Percentiles rank a stretch among this genome's conserved stretches.
These are phyloP conservation scores for Daldinia vernicosa DNA, from an alignment of 495 filamentous ascomycete species.

Conservation along the genomic window DNA sequence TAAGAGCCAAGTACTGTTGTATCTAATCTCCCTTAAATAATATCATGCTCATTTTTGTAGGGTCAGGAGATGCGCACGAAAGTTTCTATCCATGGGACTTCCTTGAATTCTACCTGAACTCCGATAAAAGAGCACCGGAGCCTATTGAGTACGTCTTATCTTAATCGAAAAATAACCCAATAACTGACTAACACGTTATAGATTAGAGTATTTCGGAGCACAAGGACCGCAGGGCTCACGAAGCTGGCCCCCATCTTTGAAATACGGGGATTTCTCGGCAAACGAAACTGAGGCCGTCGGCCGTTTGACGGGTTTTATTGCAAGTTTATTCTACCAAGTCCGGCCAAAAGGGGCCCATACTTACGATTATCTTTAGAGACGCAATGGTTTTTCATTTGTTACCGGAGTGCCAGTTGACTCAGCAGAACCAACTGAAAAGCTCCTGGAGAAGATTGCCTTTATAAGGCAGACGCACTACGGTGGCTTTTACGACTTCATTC, in stretches of 20 bases:
- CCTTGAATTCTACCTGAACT: conserved; percentile 57
- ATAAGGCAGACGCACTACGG: conserved; percentile 91
- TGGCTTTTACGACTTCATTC: conserved; percentile 93
- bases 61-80: conserved; percentile 65
- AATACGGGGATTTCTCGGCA: conserved; percentile 57
- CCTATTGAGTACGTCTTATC: conserved; percentile 29
- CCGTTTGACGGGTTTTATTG: conserved; percentile 55
- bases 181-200: conserved; percentile 11
- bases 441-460: conserved; percentile 82
- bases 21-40: neutral
- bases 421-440: conserved; percentile 71
- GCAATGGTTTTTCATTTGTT: conserved; percentile 76
- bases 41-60: conserved; percentile 46
- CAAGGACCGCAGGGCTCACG: conserved; percentile 20
- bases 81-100: conserved; percentile 64
- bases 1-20: conserved; percentile 26
- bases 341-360: conserved; percentile 7
- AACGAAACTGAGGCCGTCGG: conserved; percentile 69
- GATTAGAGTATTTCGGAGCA: conserved; percentile 37
- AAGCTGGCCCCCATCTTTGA: conserved; percentile 31
- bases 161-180: neutral
- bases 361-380: conserved; percentile 46
- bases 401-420: conserved; percentile 67
- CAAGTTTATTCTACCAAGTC: conserved; percentile 18
- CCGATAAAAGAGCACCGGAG: conserved; percentile 46